phyloP scores from a whole-genome alignment of 2,329 filamentous ascomycete species.

The Leptosphaerulina australis region DNA sequence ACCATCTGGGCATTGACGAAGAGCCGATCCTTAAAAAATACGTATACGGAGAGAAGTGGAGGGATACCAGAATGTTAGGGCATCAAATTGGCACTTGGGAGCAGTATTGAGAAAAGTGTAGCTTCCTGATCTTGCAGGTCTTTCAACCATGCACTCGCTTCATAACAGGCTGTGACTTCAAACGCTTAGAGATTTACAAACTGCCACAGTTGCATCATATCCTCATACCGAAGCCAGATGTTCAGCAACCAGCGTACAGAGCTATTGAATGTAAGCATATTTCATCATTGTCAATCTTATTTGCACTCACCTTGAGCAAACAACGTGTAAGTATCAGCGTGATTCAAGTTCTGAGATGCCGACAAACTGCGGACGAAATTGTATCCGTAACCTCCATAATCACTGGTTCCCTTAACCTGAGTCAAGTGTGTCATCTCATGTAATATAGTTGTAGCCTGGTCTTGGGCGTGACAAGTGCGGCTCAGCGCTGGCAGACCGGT shows the following conservation, averaged over 20 bases:
- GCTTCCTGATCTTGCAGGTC: not conserved
- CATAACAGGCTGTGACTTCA: no score
- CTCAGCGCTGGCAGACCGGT: slow-evolving; percentile 56
- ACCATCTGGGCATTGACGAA: slow-evolving; percentile 78
- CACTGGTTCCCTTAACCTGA: slow-evolving; percentile 62
- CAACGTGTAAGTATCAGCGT: slow-evolving; percentile 64
- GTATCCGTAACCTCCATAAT: slow-evolving; percentile 63
- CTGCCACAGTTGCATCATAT: no score
- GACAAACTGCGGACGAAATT: slow-evolving; percentile 53
- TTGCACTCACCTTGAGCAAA: slow-evolving; percentile 24
- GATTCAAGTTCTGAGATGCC: slow-evolving; percentile 60
- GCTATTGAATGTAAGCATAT: slow-evolving; percentile 1
- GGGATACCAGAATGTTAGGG: slow-evolving; percentile 38
- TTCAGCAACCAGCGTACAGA: slow-evolving; percentile 8
- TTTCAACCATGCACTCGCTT: not conserved
- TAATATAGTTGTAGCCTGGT: slow-evolving; percentile 66
- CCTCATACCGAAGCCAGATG: not conserved
- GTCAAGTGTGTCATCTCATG: slow-evolving; percentile 68
- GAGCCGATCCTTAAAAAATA: slow-evolving; percentile 72
- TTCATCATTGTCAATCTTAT: not conserved
- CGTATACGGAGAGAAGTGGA: slow-evolving; percentile 62
- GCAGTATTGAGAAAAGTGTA: slow-evolving; percentile 20
- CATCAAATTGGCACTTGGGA: slow-evolving; percentile 39
- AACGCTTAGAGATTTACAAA: no score
- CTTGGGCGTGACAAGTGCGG: slow-evolving; percentile 64